A percentile compares a stretch with the other conserved stretches of the same genome.
Conservation (phyloP, 2,329 filamentous ascomycete genomes). For the Colletotrichum gigasporum region DNA sequence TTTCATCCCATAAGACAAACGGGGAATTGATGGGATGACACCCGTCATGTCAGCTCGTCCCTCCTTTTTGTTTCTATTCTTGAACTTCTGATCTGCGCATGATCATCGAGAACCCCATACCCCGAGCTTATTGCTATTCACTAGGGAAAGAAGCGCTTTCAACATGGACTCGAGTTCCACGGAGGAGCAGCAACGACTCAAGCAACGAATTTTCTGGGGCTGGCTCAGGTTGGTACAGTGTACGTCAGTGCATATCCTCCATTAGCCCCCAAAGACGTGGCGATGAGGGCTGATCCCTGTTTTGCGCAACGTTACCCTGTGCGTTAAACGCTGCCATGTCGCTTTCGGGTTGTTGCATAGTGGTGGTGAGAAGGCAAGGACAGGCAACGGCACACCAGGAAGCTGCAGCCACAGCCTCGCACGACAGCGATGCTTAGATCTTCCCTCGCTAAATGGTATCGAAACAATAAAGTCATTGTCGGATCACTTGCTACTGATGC, state of each 20-base stretch:
- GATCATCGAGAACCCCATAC: no score
- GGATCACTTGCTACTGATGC: no score
- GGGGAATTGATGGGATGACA: slow-evolving; percentile 2
- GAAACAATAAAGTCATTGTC: no score
- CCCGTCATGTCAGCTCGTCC: not conserved
- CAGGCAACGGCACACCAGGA: no score
- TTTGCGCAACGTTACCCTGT: not conserved
- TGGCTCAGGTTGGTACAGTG: not conserved
- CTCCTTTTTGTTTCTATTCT: not conserved
- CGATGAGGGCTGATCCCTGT: not conserved
- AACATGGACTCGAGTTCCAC: no score
- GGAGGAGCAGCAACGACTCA: not conserved
- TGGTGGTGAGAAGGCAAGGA: no score
- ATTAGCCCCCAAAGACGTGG: not conserved
- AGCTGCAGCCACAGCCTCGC: no score
- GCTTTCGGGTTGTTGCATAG: not conserved
- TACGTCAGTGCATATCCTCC: not conserved
- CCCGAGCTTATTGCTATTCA: no score
- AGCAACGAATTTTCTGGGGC: not conserved
- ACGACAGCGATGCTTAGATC: no score
- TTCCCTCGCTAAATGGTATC: no score
- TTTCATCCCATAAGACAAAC: slow-evolving; percentile 7
- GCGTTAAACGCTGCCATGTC: not conserved
- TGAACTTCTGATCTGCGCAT: not conserved
- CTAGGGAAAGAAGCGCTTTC: no score